Evolutionary conservation across 805 yeast species (phyloP), one percentile per base, ranked within the genome.

Genomic region (Barnettozyma populi): DNA sequence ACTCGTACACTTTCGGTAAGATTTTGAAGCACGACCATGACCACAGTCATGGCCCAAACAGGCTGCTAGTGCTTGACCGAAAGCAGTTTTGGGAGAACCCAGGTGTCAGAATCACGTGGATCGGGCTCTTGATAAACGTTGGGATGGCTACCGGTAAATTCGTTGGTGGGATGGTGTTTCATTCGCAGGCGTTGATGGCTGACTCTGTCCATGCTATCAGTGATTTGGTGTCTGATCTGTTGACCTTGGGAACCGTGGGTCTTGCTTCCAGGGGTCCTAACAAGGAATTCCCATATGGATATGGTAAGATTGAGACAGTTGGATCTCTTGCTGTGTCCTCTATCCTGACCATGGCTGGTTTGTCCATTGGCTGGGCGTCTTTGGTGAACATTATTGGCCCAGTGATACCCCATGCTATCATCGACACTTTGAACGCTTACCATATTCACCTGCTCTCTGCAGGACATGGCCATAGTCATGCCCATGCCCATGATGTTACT

Each of bases 161-260:
- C 24, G 66, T 81, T 20, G 98, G 98, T 27, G 99, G 99, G 7
- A 72, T 88, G 16, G 81, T 81, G 35, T 94, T 94, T 76, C 96
- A 94, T 65, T 94, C 99, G 0, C 97, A 90, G 64, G 90, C 97
- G 2, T 75, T 94, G 48, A 64, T 90, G 43, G 99, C 99, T 1
- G 99, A 94, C 66, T 90, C 97, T 1, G 83, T 90, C 25, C 99
- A 94, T 68, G 92, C 98, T 0, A 74, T 88, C 19, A 83, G 95
- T 41, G 99, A 94, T 66, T 72, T 92, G 69, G 77, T 94, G 14
- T 86, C 96, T 8, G 99, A 94, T 65, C 77, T 92, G 41, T 69
- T 94, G 54, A 94, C 99, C 0, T 71, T 94, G 48, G 83, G 90
- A 5, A 92, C 98, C 1, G 97, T 94, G 18, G 82, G 86, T 29